Conservation (phyloP, 2,329 filamentous ascomycete species). For the Aureobasidium leucospermi region DNA sequence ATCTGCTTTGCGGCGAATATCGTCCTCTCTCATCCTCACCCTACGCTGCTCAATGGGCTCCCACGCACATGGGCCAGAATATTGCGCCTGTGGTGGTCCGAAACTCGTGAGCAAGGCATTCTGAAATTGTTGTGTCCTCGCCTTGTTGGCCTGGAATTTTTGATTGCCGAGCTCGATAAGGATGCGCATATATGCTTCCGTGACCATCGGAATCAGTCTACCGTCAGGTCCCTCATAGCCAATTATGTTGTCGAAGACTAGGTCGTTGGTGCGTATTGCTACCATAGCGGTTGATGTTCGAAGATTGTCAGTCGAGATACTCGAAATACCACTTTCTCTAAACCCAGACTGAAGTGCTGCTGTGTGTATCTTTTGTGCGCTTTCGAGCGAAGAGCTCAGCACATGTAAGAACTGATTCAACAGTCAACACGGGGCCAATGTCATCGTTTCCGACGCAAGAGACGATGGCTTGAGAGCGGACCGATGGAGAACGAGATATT, state of each 20-base stretch:
- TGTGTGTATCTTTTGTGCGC: conserved; percentile 68
- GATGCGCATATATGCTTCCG: conserved; percentile 58
- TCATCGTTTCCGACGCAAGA: background rate
- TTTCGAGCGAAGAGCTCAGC: conserved; percentile 63
- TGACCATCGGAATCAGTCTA: conserved; percentile 49
- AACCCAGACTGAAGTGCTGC: conserved; percentile 78
- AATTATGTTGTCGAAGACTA: conserved; percentile 74
- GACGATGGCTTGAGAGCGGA: background rate
- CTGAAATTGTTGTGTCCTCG: conserved; percentile 60
- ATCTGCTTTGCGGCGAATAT: background rate
- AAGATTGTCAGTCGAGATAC: conserved; percentile 39
- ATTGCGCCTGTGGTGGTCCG: conserved; percentile 17
- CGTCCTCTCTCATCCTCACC: background rate
- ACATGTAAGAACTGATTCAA: conserved; percentile 74
- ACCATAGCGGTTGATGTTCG: conserved; percentile 60
- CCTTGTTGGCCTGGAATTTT: conserved; percentile 62
- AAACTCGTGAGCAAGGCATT: conserved; percentile 39
- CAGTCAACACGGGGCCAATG: conserved; percentile 11
- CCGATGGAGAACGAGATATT: background rate
- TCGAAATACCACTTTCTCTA: conserved; percentile 79
- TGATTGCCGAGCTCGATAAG: conserved; percentile 67
- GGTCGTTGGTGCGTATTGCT: conserved; percentile 74
- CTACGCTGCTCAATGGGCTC: conserved; percentile 3
- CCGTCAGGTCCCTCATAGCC: conserved; percentile 45
- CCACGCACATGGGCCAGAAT: background rate